Percentiles rank a stretch among this genome's conserved stretches.
These are phyloP conservation scores for Camillea tinctor DNA, from an alignment of 2,329 filamentous ascomycete genomes.

Conservation along the genomic window DNA sequence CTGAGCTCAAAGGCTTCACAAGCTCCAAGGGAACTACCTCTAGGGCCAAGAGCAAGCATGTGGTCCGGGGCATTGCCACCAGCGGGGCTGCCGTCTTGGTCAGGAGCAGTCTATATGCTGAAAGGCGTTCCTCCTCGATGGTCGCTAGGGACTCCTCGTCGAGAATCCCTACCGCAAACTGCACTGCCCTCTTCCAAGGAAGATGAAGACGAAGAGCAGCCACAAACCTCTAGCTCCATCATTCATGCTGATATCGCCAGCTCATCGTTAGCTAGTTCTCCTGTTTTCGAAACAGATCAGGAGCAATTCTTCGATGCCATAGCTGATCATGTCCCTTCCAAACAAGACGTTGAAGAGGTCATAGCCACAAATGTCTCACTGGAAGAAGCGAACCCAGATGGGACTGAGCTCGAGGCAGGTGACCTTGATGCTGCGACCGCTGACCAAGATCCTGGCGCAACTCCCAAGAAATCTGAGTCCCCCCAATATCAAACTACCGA, in stretches of 20 bases:
- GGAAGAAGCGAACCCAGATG: not conserved
- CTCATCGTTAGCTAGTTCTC: not conserved
- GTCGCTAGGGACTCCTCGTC: not conserved
- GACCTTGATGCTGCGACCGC: not conserved
- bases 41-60: not conserved
- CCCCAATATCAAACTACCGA: conserved; percentile 17
- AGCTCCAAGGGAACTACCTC: not conserved
- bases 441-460: not conserved
- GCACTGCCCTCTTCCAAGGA: conserved; percentile 13
- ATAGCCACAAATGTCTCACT: not conserved
- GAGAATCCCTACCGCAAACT: not conserved
- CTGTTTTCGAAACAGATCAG: conserved; percentile 5
- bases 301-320: conserved; percentile 13
- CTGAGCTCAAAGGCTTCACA: not conserved
- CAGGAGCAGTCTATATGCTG: not conserved
- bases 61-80: not conserved
- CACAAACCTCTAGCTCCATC: conserved; percentile 1
- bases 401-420: not conserved
- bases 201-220: conserved; percentile 16
- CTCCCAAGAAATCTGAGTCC: conserved; percentile 20
- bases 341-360: not conserved
- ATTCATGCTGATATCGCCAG: conserved; percentile 1
- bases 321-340: not conserved
- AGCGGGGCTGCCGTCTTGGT: too few species aligned
- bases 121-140: not conserved